phyloP scores from a whole-genome alignment of 148 eudicot species.

The Beta vulgaris region DNA sequence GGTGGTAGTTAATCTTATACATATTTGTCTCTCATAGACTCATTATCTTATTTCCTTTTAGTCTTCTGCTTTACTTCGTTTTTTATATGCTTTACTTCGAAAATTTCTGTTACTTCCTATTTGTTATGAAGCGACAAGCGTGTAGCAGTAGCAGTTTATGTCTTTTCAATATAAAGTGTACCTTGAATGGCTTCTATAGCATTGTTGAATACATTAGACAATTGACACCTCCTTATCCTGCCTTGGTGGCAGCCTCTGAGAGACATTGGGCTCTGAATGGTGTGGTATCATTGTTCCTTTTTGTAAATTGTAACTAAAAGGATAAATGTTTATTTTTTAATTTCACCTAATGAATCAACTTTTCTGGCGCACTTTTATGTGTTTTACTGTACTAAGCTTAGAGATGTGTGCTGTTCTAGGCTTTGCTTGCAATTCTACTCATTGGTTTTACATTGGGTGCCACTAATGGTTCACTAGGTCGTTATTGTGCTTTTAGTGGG shows the following conservation, averaged over 20 bases:
- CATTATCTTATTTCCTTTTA: not conserved
- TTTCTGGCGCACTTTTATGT: not conserved
- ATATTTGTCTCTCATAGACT: no score
- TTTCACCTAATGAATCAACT: not conserved
- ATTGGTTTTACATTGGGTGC: not conserved
- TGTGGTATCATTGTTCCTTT: not conserved
- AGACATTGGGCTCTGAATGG: not conserved
- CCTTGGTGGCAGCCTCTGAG: not conserved
- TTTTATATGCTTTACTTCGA: no score
- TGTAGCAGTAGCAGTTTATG: no score
- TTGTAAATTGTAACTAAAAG: not conserved
- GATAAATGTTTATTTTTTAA: not conserved
- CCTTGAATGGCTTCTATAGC: not conserved
- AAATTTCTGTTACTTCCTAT: not conserved
- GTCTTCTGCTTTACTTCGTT: not conserved
- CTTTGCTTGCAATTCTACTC: not conserved
- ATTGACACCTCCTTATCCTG: not conserved
- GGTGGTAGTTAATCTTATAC: not conserved
- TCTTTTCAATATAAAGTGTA: not conserved
- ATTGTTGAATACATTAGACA: not conserved
- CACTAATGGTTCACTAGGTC: not conserved
- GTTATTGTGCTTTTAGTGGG: not conserved
- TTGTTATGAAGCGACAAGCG: no score
- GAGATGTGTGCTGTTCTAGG: not conserved
- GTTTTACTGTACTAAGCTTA: not conserved